Percentiles rank a stretch among this genome's conserved stretches.
Conservation (phyloP, 441 rosid species). For the Euphorbia corollata region DNA sequence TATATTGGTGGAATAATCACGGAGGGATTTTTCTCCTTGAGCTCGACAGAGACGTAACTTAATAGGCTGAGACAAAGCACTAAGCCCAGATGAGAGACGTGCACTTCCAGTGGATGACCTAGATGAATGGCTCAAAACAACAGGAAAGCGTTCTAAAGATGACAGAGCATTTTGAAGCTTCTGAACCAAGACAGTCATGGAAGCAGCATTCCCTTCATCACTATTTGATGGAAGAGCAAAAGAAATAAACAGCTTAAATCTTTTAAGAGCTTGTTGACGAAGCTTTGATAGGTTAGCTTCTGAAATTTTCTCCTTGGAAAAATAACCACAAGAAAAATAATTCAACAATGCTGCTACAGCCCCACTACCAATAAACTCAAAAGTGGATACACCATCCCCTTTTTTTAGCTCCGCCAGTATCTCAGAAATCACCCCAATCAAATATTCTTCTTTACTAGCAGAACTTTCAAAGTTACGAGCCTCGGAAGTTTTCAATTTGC, state of each 20-base stretch:
- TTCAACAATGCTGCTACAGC: slow-evolving; percentile 89
- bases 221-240: slow-evolving; percentile 63
- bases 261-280: slow-evolving; percentile 74
- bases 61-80: slow-evolving; percentile 93
- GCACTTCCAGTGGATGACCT: slow-evolving; percentile 88
- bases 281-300: slow-evolving; percentile 73
- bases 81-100: slow-evolving; percentile 90
- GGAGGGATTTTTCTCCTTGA: slow-evolving; percentile 84
- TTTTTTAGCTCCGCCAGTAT: slow-evolving; percentile 80
- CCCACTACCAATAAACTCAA: slow-evolving; percentile 98
- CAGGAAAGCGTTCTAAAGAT: slow-evolving; percentile 94
- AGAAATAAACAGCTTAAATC: slow-evolving; percentile 69
- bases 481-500: slow-evolving; percentile 77
- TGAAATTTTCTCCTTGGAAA: slow-evolving; percentile 72
- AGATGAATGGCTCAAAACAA: slow-evolving; percentile 88
- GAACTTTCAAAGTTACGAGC: slow-evolving; percentile 49
- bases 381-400: slow-evolving; percentile 98
- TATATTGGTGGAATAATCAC: slow-evolving; percentile 92
- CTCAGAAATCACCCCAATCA: slow-evolving; percentile 73
- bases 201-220: slow-evolving; percentile 45
- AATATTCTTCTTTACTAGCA: slow-evolving; percentile 72
- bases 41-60: slow-evolving; percentile 97
- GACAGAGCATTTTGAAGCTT: slow-evolving; percentile 96
- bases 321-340: slow-evolving; percentile 82
- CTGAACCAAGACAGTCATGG: slow-evolving; percentile 85